Base-by-base conservation (phyloP, 768 basidiomycete genomes). In the Hypholoma sublateritium region DNA sequence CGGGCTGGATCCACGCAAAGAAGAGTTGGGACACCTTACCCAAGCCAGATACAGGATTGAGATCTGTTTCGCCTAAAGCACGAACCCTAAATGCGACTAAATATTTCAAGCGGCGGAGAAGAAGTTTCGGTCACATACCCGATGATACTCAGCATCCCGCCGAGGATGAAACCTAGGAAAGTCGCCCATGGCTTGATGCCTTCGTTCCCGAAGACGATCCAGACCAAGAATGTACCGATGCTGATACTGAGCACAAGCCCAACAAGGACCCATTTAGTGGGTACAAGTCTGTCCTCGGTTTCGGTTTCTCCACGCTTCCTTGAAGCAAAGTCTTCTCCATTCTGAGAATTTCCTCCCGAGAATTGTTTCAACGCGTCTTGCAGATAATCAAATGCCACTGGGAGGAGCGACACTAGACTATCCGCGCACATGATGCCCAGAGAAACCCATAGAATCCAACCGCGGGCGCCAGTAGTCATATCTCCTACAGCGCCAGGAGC, bases 121-220 rank as follows among this genome's bases (percentile, higher is more conserved):
- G 35, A 45, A 25, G 35, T 1, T 25, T 6, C 12, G 47, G 41
- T n/a, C 7, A 59, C 56, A 56, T 42, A 66, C 93, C 95, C 96
- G 49, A 98, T 84, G 47, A 98, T 76, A 66, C 91, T 92, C 62
- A 98, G 72, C 64, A 95, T 72, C 53, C 88, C 87, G 16, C 95
- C 95, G 59, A 95, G 76, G 2, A 85, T 72, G 63, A 94, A 91
- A 12, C 93, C 93, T 35, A 95, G 74, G 22, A 94, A 67, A 0
- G 93, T 97, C 3, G 96, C 96, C 95, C 95, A 98, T 32, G 94
- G 92, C 64, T 88, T 89, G 69, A 98, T 97, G 3, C 93, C 94
- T 56, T 96, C 89, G 57, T 86, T 71, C 1, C 95, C 95, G 67
- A 98, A 98, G 12, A 98, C 87, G 2, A 83, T 47, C 89, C 93